phyloP scores from a whole-genome alignment of 805 yeast species.

The Blastobotrys americana region DNA sequence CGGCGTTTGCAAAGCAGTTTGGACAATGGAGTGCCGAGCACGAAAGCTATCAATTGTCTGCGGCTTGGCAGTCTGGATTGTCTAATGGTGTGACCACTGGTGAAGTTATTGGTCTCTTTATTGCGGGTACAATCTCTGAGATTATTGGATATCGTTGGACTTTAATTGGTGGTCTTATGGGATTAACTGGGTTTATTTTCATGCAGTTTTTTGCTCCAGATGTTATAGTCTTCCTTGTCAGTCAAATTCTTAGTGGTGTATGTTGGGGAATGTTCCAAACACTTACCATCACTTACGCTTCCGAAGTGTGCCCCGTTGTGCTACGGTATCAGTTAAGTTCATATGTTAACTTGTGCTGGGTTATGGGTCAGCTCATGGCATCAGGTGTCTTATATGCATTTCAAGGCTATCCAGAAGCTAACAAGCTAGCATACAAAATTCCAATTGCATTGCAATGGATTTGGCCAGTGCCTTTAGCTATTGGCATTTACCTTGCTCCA shows the following conservation, averaged over 20 bases:
- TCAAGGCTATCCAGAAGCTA: conserved; percentile 13
- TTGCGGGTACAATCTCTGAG: conserved; percentile 41
- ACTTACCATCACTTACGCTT: conserved; percentile 44
- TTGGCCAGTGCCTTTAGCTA: conserved; percentile 46
- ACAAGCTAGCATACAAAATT: conserved; percentile 36
- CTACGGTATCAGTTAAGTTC: conserved; percentile 45
- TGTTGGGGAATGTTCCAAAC: conserved; percentile 51
- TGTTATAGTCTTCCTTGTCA: conserved; percentile 31
- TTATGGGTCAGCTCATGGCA: conserved; percentile 48
- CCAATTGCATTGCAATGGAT: conserved; percentile 56
- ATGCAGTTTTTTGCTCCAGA: conserved; percentile 40
- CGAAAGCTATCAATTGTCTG: conserved; percentile 9
- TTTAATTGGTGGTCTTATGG: conserved; percentile 31
- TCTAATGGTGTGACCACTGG: conserved; percentile 29
- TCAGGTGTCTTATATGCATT: conserved; percentile 36
- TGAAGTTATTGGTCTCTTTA: conserved; percentile 39
- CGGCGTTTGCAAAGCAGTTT: conserved; percentile 14
- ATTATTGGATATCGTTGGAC: conserved; percentile 41
- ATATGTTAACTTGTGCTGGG: conserved; percentile 47
- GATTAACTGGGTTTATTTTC: conserved; percentile 36
- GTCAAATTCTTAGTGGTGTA: conserved; percentile 33
- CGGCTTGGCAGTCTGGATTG: conserved; percentile 20
- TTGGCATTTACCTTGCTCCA: conserved; percentile 36
- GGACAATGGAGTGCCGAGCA: conserved; percentile 9
- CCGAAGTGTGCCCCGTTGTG: conserved; percentile 48